A percentile compares a stretch with the other conserved stretches of the same genome.
Evolutionary conservation across 2,329 filamentous ascomycete species (phyloP).

Genomic region (Scedosporium aurantiacum): DNA sequence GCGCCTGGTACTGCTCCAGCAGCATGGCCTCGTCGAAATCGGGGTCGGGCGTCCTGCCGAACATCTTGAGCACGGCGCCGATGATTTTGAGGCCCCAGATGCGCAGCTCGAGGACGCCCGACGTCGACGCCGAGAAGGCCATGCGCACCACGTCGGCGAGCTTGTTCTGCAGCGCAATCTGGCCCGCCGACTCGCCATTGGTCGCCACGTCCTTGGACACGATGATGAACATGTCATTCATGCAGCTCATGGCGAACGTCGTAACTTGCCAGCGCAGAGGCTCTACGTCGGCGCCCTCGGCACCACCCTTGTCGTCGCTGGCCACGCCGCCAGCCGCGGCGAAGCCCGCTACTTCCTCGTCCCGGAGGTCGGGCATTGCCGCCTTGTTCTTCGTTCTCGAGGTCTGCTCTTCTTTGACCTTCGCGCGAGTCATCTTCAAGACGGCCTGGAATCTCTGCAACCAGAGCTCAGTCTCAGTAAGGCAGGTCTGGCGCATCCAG

Average conservation of each 20-base stretch:
- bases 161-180: slow-evolving; percentile 66
- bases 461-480: slow-evolving; percentile 74
- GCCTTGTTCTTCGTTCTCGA: slow-evolving; percentile 27
- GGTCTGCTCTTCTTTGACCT: slow-evolving; percentile 40
- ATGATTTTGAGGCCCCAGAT: slow-evolving; percentile 91
- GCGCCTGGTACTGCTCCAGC: slow-evolving; percentile 94
- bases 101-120: slow-evolving; percentile 77
- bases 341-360: slow-evolving; percentile 95
- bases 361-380: slow-evolving; percentile 66
- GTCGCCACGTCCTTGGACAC: slow-evolving; percentile 61
- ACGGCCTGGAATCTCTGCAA: slow-evolving; percentile 79
- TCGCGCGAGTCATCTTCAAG: slow-evolving; percentile 73
- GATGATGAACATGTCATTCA: slow-evolving; percentile 71
- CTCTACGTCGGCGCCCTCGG: slow-evolving; percentile 46
- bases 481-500: slow-evolving; percentile 84
- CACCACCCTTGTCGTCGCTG: slow-evolving; percentile 44
- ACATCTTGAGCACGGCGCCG: slow-evolving; percentile 86
- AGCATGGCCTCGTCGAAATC: slow-evolving; percentile 97
- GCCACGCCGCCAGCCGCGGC: slow-evolving; percentile 58
- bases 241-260: slow-evolving; percentile 82
- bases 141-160: slow-evolving; percentile 91
- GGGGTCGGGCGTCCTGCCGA: slow-evolving; percentile 88
- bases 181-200: slow-evolving; percentile 67
- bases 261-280: slow-evolving; percentile 90
- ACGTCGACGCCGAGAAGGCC: slow-evolving; percentile 94